Evolutionary conservation across 345 rosid genomes (phyloP).

Genomic region (Lenwebbia sp.): DNA sequence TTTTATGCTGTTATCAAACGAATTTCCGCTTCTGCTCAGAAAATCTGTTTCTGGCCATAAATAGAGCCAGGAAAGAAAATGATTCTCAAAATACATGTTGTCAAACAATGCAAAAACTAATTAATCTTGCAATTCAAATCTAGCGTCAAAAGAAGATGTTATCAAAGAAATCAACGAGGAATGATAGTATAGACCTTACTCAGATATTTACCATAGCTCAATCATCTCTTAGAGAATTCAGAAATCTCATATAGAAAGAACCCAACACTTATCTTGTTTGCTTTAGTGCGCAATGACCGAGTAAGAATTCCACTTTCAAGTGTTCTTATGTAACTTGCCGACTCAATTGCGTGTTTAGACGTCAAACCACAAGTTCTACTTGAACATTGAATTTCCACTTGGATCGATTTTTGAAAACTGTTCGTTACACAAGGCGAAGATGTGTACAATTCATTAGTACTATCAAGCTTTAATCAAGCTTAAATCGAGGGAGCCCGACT

Average conservation of each 20-base stretch:
- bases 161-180: background rate
- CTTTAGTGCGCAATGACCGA: rapidly evolving
- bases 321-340: background rate
- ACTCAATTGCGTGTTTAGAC: background rate
- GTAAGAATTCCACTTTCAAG: background rate
- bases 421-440: background rate
- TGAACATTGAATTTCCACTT: background rate
- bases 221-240: background rate
- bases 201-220: rapidly evolving
- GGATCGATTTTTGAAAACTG: background rate
- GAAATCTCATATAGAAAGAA: background rate
- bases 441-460: background rate
- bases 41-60: too few relatives aligned
- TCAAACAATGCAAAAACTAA: background rate
- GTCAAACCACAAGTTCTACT: background rate
- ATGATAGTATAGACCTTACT: background rate
- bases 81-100: too few relatives aligned
- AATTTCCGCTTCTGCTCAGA: too few relatives aligned
- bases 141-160: background rate
- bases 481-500: conserved; percentile 69
- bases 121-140: background rate
- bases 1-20: too few relatives aligned
- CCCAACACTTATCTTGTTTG: background rate
- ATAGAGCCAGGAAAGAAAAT: too few relatives aligned
- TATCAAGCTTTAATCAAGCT: background rate